A percentile compares a stretch with the other conserved stretches of the same genome.
Evolutionary conservation across 331 rosid genomes (phyloP).

Genomic region (Quercus phellos): DNA sequence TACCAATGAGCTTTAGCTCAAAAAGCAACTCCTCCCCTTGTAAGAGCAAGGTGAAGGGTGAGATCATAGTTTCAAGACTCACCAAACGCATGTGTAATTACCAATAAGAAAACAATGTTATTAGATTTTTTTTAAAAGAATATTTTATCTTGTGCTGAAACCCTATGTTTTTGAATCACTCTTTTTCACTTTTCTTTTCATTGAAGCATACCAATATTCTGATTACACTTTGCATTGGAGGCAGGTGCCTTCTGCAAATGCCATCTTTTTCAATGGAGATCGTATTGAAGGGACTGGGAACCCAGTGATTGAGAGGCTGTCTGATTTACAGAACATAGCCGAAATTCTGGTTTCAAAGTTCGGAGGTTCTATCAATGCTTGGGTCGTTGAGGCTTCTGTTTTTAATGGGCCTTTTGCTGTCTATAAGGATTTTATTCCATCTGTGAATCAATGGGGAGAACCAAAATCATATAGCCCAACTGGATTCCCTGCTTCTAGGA

Average conservation of each 20-base stretch:
- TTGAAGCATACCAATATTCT: not conserved
- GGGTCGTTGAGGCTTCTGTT: constrained; percentile 74
- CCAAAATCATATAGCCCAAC: constrained; percentile 52
- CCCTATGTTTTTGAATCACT: not conserved
- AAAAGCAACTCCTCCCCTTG: no score
- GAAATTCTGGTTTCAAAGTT: constrained; percentile 67
- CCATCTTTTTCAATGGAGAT: constrained; percentile 73
- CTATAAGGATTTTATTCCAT: constrained; percentile 63
- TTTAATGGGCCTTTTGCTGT: constrained; percentile 81
- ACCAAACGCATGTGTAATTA: no score
- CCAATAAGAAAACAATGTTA: no score
- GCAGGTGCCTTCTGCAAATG: constrained; percentile 68
- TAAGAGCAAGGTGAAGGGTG: no score
- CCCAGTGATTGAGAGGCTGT: constrained; percentile 67
- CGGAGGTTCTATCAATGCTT: constrained; percentile 58
- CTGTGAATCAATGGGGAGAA: constrained; percentile 69
- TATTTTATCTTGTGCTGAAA: not conserved
- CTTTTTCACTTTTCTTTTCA: not conserved
- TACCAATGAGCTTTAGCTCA: no score
- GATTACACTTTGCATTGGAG: not conserved
- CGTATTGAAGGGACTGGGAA: constrained; percentile 70
- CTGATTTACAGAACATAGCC: constrained; percentile 61
- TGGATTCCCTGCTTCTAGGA: constrained; percentile 65
- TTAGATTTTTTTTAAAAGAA: not conserved
- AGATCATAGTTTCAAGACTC: no score